Evolutionary conservation across 345 rosid species (phyloP).

Genomic region (Eucalyptus albens): DNA sequence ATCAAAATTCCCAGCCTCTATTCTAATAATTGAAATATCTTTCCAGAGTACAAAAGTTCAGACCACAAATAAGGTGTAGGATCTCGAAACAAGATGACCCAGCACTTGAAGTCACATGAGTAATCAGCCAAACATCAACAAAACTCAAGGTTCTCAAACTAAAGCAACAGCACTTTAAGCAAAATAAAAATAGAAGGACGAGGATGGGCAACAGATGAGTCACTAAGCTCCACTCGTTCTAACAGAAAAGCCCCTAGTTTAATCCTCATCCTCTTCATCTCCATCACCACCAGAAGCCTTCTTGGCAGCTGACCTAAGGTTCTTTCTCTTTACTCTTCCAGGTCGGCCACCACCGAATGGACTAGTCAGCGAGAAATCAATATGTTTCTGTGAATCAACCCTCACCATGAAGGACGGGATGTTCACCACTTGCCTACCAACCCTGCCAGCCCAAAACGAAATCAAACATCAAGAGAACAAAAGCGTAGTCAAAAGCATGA

Average conservation of each 20-base stretch:
- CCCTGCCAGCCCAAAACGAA: conserved; percentile 5
- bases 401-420: conserved; percentile 38
- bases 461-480: not conserved
- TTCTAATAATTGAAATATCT: not conserved
- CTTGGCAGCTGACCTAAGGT: conserved; percentile 27
- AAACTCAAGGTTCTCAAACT: not conserved
- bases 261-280: conserved; percentile 33
- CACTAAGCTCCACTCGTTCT: not conserved
- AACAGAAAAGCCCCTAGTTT: not conserved
- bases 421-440: conserved; percentile 42
- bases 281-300: conserved; percentile 44
- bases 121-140: not conserved
- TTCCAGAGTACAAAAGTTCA: not conserved
- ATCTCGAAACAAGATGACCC: not conserved
- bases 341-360: conserved; percentile 35
- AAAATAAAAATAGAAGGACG: not conserved
- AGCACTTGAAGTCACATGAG: not conserved
- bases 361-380: conserved; percentile 30
- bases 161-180: not conserved
- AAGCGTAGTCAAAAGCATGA: not conserved
- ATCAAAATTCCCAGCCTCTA: not conserved
- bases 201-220: not conserved
- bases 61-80: not conserved
- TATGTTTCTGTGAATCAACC: conserved; percentile 36
- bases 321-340: conserved; percentile 44